These are phyloP conservation scores for Cercospora janseana DNA, from an alignment of 2,329 filamentous ascomycete genomes.

Conservation along the genomic window DNA sequence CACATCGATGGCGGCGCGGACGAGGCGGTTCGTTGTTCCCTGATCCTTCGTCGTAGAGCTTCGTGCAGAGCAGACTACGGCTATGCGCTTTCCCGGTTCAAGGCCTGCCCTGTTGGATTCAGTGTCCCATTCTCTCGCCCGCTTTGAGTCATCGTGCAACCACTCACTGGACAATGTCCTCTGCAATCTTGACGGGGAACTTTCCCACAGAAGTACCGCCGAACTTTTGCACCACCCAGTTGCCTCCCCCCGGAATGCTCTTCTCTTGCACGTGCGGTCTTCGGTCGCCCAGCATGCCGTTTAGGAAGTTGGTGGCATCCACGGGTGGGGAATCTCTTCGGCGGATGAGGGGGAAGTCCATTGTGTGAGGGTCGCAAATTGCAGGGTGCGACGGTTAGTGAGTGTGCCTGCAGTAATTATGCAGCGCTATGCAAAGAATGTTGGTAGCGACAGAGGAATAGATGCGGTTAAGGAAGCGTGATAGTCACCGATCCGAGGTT, in stretches of 20 bases:
- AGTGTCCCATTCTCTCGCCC: slow-evolving; percentile 13
- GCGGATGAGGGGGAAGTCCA: slow-evolving; percentile 30
- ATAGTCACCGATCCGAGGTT: not conserved
- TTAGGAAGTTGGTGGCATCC: slow-evolving; percentile 30
- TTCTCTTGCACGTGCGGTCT: slow-evolving; percentile 47
- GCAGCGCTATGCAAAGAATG: too few species aligned
- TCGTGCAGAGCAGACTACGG: slow-evolving; percentile 91
- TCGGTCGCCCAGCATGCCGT: slow-evolving; percentile 29
- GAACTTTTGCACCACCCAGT: slow-evolving; percentile 91
- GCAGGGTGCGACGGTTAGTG: too few species aligned
- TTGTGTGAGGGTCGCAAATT: slow-evolving; percentile 9
- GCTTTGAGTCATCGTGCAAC: not conserved
- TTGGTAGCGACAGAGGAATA: too few species aligned
- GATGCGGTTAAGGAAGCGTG: not conserved
- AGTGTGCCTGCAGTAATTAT: too few species aligned
- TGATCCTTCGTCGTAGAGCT: slow-evolving; percentile 92
- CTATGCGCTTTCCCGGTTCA: slow-evolving; percentile 64
- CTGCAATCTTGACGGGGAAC: slow-evolving; percentile 64
- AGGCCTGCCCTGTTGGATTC: slow-evolving; percentile 49
- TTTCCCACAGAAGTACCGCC: slow-evolving; percentile 95
- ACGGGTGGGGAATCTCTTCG: slow-evolving; percentile 20
- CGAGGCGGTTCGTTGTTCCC: slow-evolving; percentile 81
- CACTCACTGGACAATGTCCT: slow-evolving; percentile 60
- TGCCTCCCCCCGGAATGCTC: slow-evolving; percentile 49
- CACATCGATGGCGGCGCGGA: slow-evolving; percentile 50